These are phyloP conservation scores for Cladosporium austrohemisphaericum DNA, from an alignment of 2,329 filamentous ascomycete genomes.

Conservation along the genomic window DNA sequence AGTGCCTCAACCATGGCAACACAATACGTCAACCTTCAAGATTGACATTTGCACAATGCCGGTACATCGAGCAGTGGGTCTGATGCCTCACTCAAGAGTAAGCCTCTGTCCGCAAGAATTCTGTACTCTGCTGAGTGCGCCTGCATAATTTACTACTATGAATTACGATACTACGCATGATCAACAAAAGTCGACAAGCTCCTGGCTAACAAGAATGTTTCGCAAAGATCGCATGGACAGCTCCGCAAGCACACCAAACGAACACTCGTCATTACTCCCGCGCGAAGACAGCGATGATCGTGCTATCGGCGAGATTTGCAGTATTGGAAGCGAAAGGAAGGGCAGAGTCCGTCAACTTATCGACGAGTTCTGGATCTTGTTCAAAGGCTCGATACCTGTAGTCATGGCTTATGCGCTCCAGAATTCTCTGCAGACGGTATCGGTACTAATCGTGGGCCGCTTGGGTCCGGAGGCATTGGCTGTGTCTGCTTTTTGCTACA, in stretches of 20 bases:
- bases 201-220: neutral
- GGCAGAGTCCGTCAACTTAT: conserved; percentile 39
- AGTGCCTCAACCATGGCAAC: too few relatives aligned
- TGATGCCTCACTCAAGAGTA: too few relatives aligned
- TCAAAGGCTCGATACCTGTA: conserved; percentile 69
- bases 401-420: conserved; percentile 83
- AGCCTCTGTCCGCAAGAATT: too few relatives aligned
- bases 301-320: conserved; percentile 35
- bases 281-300: conserved; percentile 34
- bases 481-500: conserved; percentile 81
- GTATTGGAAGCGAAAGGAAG: conserved; percentile 35
- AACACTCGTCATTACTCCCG: conserved; percentile 43
- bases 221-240: neutral
- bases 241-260: conserved; percentile 29
- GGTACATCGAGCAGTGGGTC: too few relatives aligned
- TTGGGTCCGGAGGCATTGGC: conserved; percentile 76
- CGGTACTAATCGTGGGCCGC: conserved; percentile 75
- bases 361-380: conserved; percentile 63
- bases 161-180: too few relatives aligned
- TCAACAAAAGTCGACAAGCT: neutral
- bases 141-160: too few relatives aligned
- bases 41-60: too few relatives aligned
- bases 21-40: too few relatives aligned
- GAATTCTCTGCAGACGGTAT: conserved; percentile 78
- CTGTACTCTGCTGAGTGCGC: too few relatives aligned